Percentiles rank a stretch among this genome's conserved stretches.
phyloP scores from a whole-genome alignment of 768 basidiomycete genomes.

The Cystofilobasidium macerans region DNA sequence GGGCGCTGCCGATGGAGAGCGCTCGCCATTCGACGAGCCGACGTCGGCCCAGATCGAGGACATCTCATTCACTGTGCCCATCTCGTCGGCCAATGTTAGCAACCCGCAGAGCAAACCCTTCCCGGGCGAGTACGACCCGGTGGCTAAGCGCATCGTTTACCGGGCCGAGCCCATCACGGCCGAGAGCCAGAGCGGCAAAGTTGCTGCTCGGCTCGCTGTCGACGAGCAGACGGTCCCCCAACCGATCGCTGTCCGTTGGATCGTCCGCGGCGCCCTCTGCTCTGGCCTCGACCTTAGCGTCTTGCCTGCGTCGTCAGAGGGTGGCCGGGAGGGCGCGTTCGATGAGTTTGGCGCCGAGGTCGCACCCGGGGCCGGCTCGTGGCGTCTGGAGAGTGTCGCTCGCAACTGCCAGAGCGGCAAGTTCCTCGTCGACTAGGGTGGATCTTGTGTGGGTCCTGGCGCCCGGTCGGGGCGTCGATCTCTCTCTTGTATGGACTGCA shows the following conservation, averaged over 20 bases:
- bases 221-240: constrained; percentile 31
- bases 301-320: constrained; percentile 27
- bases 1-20: not conserved
- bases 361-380: not conserved
- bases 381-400: constrained; percentile 16
- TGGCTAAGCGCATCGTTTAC: constrained; percentile 34
- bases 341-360: constrained; percentile 21
- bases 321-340: not conserved
- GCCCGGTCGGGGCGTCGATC: too few relatives aligned
- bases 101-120: constrained; percentile 42
- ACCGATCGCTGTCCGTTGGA: constrained; percentile 37
- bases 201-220: constrained; percentile 37
- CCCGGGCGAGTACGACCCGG: constrained; percentile 35
- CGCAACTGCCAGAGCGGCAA: constrained; percentile 14
- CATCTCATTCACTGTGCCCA: constrained; percentile 34
- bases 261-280: constrained; percentile 33
- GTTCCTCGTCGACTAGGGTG: constrained; percentile 26
- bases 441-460: too few relatives aligned
- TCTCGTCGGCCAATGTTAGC: constrained; percentile 30
- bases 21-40: constrained; percentile 29
- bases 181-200: constrained; percentile 29
- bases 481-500: too few relatives aligned
- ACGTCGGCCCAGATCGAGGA: constrained; percentile 30
- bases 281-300: constrained; percentile 38
- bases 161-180: constrained; percentile 5